Evolutionary conservation across 2,329 filamentous ascomycete species (phyloP).

Genomic region (Fusarium proliferatum): DNA sequence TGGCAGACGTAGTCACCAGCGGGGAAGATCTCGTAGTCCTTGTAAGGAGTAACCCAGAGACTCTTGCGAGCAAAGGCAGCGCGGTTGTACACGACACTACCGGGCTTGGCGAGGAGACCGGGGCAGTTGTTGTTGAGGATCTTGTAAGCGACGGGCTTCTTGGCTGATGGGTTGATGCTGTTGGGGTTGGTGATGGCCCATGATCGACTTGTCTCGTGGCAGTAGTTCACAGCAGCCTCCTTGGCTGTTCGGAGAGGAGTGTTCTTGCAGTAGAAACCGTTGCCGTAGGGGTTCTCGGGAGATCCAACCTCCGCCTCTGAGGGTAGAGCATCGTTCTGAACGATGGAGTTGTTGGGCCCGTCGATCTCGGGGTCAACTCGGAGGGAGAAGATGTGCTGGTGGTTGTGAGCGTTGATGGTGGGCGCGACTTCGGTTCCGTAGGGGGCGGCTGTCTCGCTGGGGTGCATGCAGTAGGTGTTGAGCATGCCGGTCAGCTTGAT

Average conservation of each 20-base stretch:
- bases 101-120: constrained; percentile 81
- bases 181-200: constrained; percentile 92
- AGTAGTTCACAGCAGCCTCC: constrained; percentile 80
- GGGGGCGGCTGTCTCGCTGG: constrained; percentile 56
- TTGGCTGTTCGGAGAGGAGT: constrained; percentile 79
- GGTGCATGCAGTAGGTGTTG: constrained; percentile 56
- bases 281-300: constrained; percentile 86
- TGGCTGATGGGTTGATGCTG: constrained; percentile 84
- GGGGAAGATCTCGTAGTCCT: constrained; percentile 84
- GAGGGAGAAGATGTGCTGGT: constrained; percentile 77
- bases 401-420: constrained; percentile 73
- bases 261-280: constrained; percentile 87
- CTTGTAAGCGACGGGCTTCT: constrained; percentile 89
- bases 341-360: constrained; percentile 70
- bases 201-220: constrained; percentile 80
- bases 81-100: constrained; percentile 86
- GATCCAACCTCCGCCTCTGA: constrained; percentile 81
- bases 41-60: constrained; percentile 62
- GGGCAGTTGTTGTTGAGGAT: constrained; percentile 89
- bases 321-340: constrained; percentile 79
- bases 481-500: constrained; percentile 66
- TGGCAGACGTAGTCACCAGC: constrained; percentile 90
- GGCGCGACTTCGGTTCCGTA: constrained; percentile 74
- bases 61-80: constrained; percentile 79
- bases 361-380: constrained; percentile 75